phyloP scores from a whole-genome alignment of 179 eudicot genomes.

The Drosera spatulata region DNA sequence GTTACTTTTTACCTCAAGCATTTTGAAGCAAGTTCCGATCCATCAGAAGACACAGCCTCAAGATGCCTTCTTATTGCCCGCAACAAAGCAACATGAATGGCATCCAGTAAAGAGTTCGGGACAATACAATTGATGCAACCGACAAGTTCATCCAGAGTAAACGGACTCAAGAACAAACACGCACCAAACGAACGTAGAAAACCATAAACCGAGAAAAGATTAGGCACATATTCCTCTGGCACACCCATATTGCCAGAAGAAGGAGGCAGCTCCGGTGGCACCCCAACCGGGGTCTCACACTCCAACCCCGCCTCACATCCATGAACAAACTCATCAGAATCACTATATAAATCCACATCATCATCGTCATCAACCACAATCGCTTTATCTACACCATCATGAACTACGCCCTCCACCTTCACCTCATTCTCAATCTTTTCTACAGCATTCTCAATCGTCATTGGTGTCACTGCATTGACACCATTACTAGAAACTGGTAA shows the following conservation, averaged over 20 bases:
- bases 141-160: conserved; percentile 83
- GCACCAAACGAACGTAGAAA: conserved; percentile 79
- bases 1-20: conserved; percentile 50
- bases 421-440: conserved; percentile 6
- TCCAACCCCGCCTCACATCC: conserved; percentile 34
- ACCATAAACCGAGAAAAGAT: conserved; percentile 73
- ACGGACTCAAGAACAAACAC: conserved; percentile 69
- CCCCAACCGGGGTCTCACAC: conserved; percentile 38
- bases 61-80: conserved; percentile 54
- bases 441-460: too few relatives aligned
- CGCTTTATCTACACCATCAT: conserved; percentile 17
- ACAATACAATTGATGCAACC: conserved; percentile 65
- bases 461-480: too few relatives aligned
- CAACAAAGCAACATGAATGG: conserved; percentile 83
- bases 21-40: conserved; percentile 63
- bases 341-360: conserved; percentile 37
- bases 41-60: conserved; percentile 56
- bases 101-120: conserved; percentile 68
- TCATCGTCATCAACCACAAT: conserved; percentile 15
- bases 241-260: conserved; percentile 81
- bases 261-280: conserved; percentile 71
- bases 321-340: conserved; percentile 44
- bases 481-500: not conserved
- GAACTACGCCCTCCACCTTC: conserved; percentile 1
- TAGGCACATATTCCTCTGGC: conserved; percentile 67